Percentiles rank a stretch among this genome's conserved stretches.
phyloP scores from a whole-genome alignment of 2,329 filamentous ascomycete species.

The Didymella pinodella region DNA sequence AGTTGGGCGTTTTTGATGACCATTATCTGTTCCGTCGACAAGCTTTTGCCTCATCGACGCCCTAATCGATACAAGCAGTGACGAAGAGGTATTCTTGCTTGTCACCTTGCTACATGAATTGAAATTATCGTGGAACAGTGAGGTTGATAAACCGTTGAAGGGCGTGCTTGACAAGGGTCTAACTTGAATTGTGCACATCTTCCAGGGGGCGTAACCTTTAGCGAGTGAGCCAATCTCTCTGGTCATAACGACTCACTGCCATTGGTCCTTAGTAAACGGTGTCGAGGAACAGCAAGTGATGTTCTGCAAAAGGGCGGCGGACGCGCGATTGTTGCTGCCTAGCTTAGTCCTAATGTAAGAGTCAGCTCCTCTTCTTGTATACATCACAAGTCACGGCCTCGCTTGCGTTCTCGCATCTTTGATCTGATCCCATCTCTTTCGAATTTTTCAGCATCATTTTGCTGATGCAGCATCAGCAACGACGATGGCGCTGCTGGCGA shows the following conservation, averaged over 20 bases:
- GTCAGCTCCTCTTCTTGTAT: not conserved
- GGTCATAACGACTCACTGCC: too few relatives aligned
- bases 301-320: conserved; percentile 1
- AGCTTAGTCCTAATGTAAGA: conserved; percentile 3
- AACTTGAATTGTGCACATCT: not conserved
- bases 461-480: not conserved
- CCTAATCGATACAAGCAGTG: too few relatives aligned
- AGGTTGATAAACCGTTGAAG: not conserved
- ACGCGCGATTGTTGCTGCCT: conserved; percentile 3
- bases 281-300: not conserved
- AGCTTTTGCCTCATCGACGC: too few relatives aligned
- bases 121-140: too few relatives aligned
- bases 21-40: too few relatives aligned
- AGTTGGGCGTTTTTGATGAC: not conserved
- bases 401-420: not conserved
- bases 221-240: too few relatives aligned
- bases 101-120: too few relatives aligned
- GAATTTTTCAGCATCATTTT: not conserved
- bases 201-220: not conserved
- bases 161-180: not conserved
- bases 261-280: not conserved
- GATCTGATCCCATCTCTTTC: not conserved
- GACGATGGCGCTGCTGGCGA: not conserved
- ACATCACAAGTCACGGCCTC: not conserved
- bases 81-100: too few relatives aligned